phyloP scores from a whole-genome alignment of 371 early-diverging fungal genomes.

The Mortierella sp. region DNA sequence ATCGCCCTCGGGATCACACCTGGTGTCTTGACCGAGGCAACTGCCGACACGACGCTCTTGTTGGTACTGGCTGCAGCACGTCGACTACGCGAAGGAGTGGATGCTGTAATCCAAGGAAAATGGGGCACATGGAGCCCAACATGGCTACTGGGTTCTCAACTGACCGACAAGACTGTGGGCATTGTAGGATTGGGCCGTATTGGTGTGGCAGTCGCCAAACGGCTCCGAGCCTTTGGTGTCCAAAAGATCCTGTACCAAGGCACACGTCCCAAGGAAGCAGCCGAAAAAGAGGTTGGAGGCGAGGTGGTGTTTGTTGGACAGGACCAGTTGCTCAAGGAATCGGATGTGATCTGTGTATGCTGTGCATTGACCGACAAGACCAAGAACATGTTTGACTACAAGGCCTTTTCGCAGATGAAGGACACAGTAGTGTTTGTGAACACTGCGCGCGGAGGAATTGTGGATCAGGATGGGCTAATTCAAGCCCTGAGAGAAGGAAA shows the following conservation, averaged over 20 bases:
- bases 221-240: constrained; percentile 79
- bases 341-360: constrained; percentile 81
- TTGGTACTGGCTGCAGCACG: constrained; percentile 81
- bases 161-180: constrained; percentile 83
- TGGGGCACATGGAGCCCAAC: constrained; percentile 78
- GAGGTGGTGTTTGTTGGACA: constrained; percentile 61
- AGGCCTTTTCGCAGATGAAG: constrained; percentile 79
- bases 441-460: constrained; percentile 82
- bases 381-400: constrained; percentile 73
- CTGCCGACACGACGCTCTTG: constrained; percentile 83
- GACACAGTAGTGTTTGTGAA: constrained; percentile 79
- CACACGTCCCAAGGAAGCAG: constrained; percentile 56
- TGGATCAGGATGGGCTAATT: constrained; percentile 79
- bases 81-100: constrained; percentile 68
- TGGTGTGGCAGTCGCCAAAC: constrained; percentile 77
- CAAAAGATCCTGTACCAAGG: constrained; percentile 64
- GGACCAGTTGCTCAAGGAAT: constrained; percentile 64
- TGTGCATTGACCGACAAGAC: constrained; percentile 81
- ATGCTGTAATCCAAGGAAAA: constrained; percentile 65
- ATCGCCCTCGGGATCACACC: constrained; percentile 86
- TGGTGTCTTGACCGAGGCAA: constrained; percentile 88
- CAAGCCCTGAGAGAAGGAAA: constrained; percentile 72
- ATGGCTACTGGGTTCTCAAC: constrained; percentile 80
- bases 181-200: constrained; percentile 90
- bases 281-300: constrained; percentile 35